Evolutionary conservation across 169 alveolate genomes (phyloP).

Genomic region (Cytauxzoon felis): DNA sequence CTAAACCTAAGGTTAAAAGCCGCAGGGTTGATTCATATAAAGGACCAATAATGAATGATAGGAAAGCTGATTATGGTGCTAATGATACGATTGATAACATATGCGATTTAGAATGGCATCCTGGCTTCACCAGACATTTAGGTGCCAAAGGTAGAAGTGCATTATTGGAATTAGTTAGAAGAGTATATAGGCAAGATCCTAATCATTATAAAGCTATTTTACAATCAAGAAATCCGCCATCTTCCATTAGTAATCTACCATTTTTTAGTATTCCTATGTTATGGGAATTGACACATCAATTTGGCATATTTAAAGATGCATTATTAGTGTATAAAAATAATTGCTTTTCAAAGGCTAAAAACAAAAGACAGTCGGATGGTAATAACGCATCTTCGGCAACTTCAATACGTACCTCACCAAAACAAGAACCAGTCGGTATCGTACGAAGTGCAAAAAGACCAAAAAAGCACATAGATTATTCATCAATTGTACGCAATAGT

Average conservation of each 20-base stretch:
- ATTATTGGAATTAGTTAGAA: conserved; percentile 67
- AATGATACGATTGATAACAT: conserved; percentile 8
- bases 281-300: conserved; percentile 76
- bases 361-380: neutral
- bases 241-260: conserved; percentile 73
- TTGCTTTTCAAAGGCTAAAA: conserved; percentile 13
- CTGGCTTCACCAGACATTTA: conserved; percentile 66
- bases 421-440: too few relatives aligned
- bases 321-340: conserved; percentile 55
- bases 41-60: neutral
- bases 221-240: conserved; percentile 69
- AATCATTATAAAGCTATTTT: conserved; percentile 64
- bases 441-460: too few relatives aligned
- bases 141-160: conserved; percentile 77
- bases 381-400: neutral
- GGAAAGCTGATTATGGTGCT: conserved; percentile 3
- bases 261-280: conserved; percentile 73
- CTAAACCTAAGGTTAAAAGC: conserved; percentile 1
- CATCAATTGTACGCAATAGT: too few relatives aligned
- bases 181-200: conserved; percentile 71
- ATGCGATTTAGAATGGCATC: conserved; percentile 58
- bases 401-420: neutral
- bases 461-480: too few relatives aligned
- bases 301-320: conserved; percentile 75
- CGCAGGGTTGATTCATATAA: neutral